Evolutionary conservation across 176 grass and related monocot genomes (phyloP), one percentile per base, ranked within the genome.

Genomic region (Avena atlantica): DNA sequence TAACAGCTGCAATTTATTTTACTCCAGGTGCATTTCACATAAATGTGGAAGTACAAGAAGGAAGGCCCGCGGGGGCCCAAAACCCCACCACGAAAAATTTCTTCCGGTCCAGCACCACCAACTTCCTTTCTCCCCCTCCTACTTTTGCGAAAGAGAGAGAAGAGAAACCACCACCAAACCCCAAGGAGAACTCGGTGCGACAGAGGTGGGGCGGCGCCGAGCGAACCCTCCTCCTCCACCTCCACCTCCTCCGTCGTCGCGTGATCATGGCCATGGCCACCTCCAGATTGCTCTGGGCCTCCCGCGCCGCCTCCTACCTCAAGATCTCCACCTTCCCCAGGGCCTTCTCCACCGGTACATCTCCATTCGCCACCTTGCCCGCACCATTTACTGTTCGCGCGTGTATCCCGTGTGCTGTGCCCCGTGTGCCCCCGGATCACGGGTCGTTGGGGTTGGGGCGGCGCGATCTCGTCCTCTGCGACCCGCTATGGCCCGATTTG

Each of bases 201-300:
- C 3, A 82, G 51, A 85, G 62, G 29, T 25, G 31, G 73, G 58
- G 80, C 73, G 80, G 64, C 91, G 84, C 25, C 50, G 80, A 90
- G 81, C 45, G 9, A 66, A 9, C 17, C 65, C 25, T 48, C 71
- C 71, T 27, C 62, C 23, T 29, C 62, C 23, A 0, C 17, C 70
- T 12, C 14, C 40, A 0, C 17, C 70, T 12, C 14, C 40, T 17
- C 49, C 70, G 58, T 85, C 85, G 76, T 78, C 34, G 50, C 34
- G 50, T 0, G 76, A 84, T 81, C 81, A 81, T 88, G 70, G 61
- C 82, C 70, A 91, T 95, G 86, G 86, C 89, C 61, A 5, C 95
- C 44, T 93, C 89, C 68, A 88, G 91, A 67, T n/a, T 93, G 82
- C 40, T 99, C 21, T 99, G 94, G 97, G 94, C 97, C n/a, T 99